Conservation (phyloP, 257 asterid species). For the Solanum clarkiae region DNA sequence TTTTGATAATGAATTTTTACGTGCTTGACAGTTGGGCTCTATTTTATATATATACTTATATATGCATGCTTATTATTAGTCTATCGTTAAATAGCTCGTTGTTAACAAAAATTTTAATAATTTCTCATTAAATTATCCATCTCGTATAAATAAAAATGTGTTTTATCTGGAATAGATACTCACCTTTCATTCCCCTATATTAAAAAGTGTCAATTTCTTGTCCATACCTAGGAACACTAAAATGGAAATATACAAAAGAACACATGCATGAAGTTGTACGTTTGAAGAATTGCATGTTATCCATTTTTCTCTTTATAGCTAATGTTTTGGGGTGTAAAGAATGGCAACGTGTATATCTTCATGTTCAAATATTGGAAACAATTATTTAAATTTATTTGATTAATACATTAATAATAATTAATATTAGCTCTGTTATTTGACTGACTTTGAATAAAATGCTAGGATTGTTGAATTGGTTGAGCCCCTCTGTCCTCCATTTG, state of each 20-base stretch:
- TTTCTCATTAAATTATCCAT: neutral
- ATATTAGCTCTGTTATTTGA: neutral
- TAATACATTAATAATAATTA: neutral
- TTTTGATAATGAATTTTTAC: neutral
- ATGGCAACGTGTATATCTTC: neutral
- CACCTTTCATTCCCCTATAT: neutral
- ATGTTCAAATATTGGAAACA: neutral
- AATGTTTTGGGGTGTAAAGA: neutral
- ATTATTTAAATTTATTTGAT: neutral
- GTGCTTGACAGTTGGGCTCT: neutral
- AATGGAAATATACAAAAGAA: neutral
- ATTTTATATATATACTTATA: neutral
- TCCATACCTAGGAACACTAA: neutral
- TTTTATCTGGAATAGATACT: neutral
- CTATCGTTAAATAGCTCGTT: neutral
- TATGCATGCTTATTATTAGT: neutral
- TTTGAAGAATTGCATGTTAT: neutral
- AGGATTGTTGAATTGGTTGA: neutral
- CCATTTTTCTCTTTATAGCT: neutral
- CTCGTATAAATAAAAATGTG: neutral
- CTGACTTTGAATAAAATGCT: neutral
- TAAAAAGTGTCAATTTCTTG: neutral
- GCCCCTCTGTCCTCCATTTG: too few species aligned
- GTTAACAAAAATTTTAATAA: neutral
- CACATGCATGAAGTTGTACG: neutral